Evolutionary conservation across 495 filamentous ascomycete genomes (phyloP), one percentile per base, ranked within the genome.

Genomic region (Cladorrhinum samala): DNA sequence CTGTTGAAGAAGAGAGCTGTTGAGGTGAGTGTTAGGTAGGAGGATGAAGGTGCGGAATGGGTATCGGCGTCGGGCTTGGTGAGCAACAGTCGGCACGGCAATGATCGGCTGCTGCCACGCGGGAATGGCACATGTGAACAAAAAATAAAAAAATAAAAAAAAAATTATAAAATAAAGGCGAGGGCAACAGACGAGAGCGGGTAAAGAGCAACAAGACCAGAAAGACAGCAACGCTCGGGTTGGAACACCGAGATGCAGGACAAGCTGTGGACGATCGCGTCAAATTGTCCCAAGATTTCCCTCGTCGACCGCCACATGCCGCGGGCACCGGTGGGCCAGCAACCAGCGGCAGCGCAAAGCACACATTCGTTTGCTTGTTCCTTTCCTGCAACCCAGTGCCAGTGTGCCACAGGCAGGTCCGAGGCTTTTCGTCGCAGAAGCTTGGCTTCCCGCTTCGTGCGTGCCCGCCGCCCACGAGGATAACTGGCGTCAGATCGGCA

Each of bases 401-500:
- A 24, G 19, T 23, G 44, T 30, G 23, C 20, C 45, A 27, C 13
- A 9, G 41, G 41, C 41, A 45, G 42, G 42, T 48, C 55, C 56
- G 51, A 48, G 56, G 56, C 48, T 54, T 50, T 54, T 58, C 55
- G 55, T 58, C 50, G 38, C 39, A 42, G 37, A 46, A 33, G 43
- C 52, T 42, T 33, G 43, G 19, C 25, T 43, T 23, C 25, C 24
- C 40, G 30, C 37, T 11, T 42, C 41, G 17, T 49, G 24, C 41
- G 27, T 33, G 27, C 27, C 5, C 24, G 40, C 25, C 45, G 42
- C 41, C 56, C 50, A 51, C 56, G 40, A 50, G 43, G 51, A 36
- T 47, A 23, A 37, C 47, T 50, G 38, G 39, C 45, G 38, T 57
- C 27, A 54, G 63, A 64, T 60, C 64, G 64, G 64, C 54, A 66